These are phyloP conservation scores for Cydonia oblonga DNA, from an alignment of 331 rosid genomes.

Conservation along the genomic window DNA sequence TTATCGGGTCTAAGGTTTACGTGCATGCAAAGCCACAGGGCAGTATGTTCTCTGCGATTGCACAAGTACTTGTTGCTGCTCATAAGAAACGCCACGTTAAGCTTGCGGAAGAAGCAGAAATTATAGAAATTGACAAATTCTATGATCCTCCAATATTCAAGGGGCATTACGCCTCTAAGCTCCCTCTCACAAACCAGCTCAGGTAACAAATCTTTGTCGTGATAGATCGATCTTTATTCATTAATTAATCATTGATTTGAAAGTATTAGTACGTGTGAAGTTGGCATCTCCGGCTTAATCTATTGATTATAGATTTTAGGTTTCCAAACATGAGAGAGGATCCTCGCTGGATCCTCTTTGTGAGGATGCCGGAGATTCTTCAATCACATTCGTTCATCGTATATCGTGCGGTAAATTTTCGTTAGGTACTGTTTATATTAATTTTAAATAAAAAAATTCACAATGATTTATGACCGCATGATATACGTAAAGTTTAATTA, in stretches of 20 bases:
- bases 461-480: no score
- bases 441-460: no score
- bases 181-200: conserved; percentile 32
- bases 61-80: conserved; percentile 52
- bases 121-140: neutral
- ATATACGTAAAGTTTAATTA: neutral
- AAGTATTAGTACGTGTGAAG: neutral
- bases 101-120: conserved; percentile 2
- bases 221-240: neutral
- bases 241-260: neutral
- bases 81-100: conserved; percentile 33
- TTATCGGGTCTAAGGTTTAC: conserved; percentile 29
- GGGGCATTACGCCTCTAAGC: conserved; percentile 12
- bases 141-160: conserved; percentile 40
- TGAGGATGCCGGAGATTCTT: no score
- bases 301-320: no score
- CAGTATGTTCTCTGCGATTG: conserved; percentile 40
- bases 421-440: no score
- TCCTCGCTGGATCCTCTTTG: no score
- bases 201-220: conserved; percentile 23
- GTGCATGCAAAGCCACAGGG: conserved; percentile 35
- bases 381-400: no score
- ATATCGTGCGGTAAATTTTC: rapidly evolving
- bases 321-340: no score
- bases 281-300: neutral